Percentiles rank a stretch among this genome's conserved stretches.
Evolutionary conservation across 179 eudicot species (phyloP).

Genomic region (Sideroxylon spinosum): DNA sequence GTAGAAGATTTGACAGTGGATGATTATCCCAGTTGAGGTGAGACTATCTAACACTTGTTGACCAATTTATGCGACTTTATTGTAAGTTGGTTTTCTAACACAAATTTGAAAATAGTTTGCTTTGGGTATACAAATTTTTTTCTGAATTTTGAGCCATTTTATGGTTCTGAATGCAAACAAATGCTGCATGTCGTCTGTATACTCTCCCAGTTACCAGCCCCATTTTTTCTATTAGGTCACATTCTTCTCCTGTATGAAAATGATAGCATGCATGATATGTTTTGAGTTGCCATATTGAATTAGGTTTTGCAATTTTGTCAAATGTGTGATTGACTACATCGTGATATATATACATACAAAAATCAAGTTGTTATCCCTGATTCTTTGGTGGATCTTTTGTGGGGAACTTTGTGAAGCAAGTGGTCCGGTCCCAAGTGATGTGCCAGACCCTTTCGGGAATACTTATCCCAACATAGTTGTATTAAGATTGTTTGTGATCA

Average conservation of each 20-base stretch:
- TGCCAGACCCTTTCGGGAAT: background rate
- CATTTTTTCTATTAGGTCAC: background rate
- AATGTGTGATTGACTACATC: background rate
- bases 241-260: background rate
- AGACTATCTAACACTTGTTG: background rate
- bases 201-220: no score
- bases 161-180: no score
- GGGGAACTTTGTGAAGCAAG: background rate
- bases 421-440: no score
- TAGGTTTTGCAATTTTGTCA: background rate
- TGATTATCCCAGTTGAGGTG: conserved; percentile 6
- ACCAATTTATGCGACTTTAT: background rate
- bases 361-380: background rate
- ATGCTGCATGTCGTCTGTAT: no score
- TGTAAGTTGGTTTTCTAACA: background rate
- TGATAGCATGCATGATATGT: background rate
- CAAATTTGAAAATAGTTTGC: background rate
- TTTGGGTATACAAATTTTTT: background rate
- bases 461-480: background rate
- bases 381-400: background rate
- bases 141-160: background rate
- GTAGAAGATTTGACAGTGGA: conserved; percentile 1
- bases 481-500: background rate
- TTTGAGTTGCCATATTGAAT: background rate
- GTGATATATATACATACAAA: background rate